Conservation (phyloP, 140 eudicot species). For the Oenanthe javanica region DNA sequence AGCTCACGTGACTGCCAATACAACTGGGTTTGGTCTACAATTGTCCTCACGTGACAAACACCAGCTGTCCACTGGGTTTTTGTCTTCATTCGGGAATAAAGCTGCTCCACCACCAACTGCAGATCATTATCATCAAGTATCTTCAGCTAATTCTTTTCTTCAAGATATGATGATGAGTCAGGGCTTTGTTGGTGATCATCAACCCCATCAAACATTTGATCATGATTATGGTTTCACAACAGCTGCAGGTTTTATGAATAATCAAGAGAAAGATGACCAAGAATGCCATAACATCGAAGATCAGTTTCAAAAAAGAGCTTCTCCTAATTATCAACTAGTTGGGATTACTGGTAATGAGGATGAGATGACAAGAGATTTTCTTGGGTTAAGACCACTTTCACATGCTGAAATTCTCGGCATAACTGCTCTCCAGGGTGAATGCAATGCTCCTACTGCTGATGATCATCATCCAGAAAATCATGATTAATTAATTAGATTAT, state of each 20-base stretch:
- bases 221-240: background rate
- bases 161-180: constrained; percentile 41
- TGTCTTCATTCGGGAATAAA: constrained; percentile 44
- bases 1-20: constrained; percentile 46
- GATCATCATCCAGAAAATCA: background rate
- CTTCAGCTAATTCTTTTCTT: constrained; percentile 10
- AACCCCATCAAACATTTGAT: background rate
- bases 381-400: constrained; percentile 11
- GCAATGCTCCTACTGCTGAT: background rate
- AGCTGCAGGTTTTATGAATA: background rate
- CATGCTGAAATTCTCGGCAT: background rate
- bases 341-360: background rate
- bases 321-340: background rate
- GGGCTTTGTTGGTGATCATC: background rate
- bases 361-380: constrained; percentile 4
- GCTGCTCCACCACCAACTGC: constrained; percentile 25
- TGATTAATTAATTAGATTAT: background rate
- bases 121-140: background rate
- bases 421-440: background rate
- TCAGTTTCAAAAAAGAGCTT: background rate
- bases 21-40: constrained; percentile 38
- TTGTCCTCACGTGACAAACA: constrained; percentile 41
- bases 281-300: background rate
- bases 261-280: background rate
- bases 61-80: constrained; percentile 12